Evolutionary conservation across 108 stramenopile species (phyloP).

Genomic region (Cyclotella baltica): DNA sequence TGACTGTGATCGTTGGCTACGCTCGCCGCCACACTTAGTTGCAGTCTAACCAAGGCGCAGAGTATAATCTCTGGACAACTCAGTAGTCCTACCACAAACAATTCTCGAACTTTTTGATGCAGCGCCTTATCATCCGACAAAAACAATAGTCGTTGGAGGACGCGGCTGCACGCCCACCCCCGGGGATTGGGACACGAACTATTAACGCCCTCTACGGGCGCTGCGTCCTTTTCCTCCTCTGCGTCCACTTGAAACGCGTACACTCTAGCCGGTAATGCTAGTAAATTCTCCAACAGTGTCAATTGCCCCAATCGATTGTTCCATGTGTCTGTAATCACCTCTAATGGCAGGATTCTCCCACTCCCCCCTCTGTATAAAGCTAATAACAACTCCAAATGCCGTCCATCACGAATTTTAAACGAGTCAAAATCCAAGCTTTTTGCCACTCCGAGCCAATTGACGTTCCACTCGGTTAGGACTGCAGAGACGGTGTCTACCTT

Average conservation of each 20-base stretch:
- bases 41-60: slow-evolving; percentile 74
- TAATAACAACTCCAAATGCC: slow-evolving; percentile 75
- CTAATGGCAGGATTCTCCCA: slow-evolving; percentile 61
- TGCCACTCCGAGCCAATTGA: slow-evolving; percentile 88
- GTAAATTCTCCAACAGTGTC: slow-evolving; percentile 73
- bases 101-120: slow-evolving; percentile 74
- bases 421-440: slow-evolving; percentile 84
- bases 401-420: slow-evolving; percentile 78
- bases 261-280: slow-evolving; percentile 66
- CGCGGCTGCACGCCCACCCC: slow-evolving; percentile 75
- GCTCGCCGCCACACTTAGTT: slow-evolving; percentile 48
- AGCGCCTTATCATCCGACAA: slow-evolving; percentile 79
- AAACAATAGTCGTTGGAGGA: slow-evolving; percentile 79
- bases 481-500: slow-evolving; percentile 87
- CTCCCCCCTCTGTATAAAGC: slow-evolving; percentile 83
- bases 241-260: slow-evolving; percentile 75
- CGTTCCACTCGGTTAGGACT: slow-evolving; percentile 84
- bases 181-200: slow-evolving; percentile 57
- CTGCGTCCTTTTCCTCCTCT: slow-evolving; percentile 77
- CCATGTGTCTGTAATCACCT: slow-evolving; percentile 77
- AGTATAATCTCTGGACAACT: slow-evolving; percentile 83
- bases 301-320: slow-evolving; percentile 83
- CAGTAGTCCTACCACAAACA: slow-evolving; percentile 76
- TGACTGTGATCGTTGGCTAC: slow-evolving; percentile 29
- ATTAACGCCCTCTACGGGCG: slow-evolving; percentile 53